Percentiles rank a stretch among this genome's conserved stretches.
Evolutionary conservation across 495 filamentous ascomycete species (phyloP).

Genomic region (Talaromyces nanjingensis): DNA sequence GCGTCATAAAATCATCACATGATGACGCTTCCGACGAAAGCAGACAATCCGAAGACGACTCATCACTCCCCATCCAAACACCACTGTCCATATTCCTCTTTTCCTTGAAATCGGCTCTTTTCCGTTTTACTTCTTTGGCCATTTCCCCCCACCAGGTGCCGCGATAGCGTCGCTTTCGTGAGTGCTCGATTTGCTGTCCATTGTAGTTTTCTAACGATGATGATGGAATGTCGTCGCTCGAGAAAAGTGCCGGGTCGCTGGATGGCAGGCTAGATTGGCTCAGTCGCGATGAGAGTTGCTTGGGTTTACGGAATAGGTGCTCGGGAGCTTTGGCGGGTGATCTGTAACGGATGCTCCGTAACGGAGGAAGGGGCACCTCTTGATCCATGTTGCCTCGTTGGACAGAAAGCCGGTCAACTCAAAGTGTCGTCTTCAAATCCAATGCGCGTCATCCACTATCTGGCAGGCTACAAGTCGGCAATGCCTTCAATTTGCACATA

Average conservation of each 20-base stretch:
- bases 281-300: constrained; percentile 27
- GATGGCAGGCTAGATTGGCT: constrained; percentile 44
- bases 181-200: constrained; percentile 22
- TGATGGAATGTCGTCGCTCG: constrained; percentile 67
- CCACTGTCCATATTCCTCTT: constrained; percentile 69
- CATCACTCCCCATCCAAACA: constrained; percentile 72
- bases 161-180: constrained; percentile 57
- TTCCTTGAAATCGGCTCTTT: constrained; percentile 48
- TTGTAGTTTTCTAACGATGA: constrained; percentile 64
- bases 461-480: not conserved
- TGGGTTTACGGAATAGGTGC: constrained; percentile 24
- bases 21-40: constrained; percentile 26
- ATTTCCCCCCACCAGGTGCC: constrained; percentile 68
- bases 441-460: not conserved
- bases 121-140: constrained; percentile 39
- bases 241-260: constrained; percentile 71
- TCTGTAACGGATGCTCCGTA: constrained; percentile 34
- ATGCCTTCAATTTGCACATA: not conserved
- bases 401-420: not conserved
- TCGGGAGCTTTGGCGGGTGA: constrained; percentile 20
- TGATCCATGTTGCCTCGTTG: constrained; percentile 25
- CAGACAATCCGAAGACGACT: constrained; percentile 26
- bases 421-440: not conserved
- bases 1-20: constrained; percentile 32
- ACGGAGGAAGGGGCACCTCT: constrained; percentile 39